A percentile compares a stretch with the other conserved stretches of the same genome.
Conservation (phyloP, 225 moss, liverwort and hornwort genomes). For the Pseudoscleropodium purum region DNA sequence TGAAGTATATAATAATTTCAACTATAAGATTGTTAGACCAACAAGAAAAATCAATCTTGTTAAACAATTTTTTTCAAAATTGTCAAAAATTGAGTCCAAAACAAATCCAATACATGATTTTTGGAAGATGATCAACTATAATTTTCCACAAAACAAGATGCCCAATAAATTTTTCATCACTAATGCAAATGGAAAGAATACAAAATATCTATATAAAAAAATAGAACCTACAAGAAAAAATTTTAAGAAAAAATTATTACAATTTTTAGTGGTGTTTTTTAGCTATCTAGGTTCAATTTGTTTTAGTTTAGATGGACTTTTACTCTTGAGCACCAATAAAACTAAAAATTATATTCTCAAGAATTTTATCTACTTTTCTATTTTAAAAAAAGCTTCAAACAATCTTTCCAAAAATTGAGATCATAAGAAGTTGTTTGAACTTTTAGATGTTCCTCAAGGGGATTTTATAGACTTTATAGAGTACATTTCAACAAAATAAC, state of each 20-base stretch:
- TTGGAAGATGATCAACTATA: accelerated
- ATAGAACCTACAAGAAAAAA: neutral
- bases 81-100: neutral
- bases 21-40: accelerated
- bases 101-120: neutral
- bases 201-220: neutral
- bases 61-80: neutral
- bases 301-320: neutral
- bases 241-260: neutral
- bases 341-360: neutral
- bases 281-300: neutral
- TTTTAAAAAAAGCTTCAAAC: neutral
- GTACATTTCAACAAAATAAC: neutral
- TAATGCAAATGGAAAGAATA: neutral
- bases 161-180: neutral
- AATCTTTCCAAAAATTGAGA: neutral
- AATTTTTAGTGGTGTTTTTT: neutral
- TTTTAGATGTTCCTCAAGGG: neutral
- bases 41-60: accelerated
- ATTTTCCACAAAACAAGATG: neutral
- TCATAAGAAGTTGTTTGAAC: accelerated
- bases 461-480: neutral
- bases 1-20: neutral
- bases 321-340: neutral
- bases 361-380: neutral